Evolutionary conservation across 306 rosid genomes (phyloP), one percentile per base, ranked within the genome.

Genomic region (Pueraria montana): DNA sequence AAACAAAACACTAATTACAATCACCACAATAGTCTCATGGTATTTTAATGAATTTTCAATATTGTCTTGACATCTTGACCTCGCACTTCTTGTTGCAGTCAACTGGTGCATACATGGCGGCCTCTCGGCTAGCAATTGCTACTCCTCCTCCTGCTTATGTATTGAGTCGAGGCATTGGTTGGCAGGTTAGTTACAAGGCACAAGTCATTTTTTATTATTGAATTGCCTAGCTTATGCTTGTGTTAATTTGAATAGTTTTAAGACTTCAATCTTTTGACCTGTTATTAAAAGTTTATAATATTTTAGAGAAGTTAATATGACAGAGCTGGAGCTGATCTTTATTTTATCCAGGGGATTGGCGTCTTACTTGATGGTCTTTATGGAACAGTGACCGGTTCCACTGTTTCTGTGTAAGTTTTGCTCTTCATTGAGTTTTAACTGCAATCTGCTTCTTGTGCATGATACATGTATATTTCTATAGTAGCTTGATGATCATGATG

Each of bases 131-230:
- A 87, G 99, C 99, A 0, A 96, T 93, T 48, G 99, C 99, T 34
- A 96, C 99, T 40, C 99, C 99, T 48, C 99, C 99, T 71, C 99
- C 99, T 50, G 97, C 99, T 65, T 91, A 93, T 80, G 99, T 96
- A 65, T 87, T 96, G 89, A 96, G 99, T 88, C 91, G 99, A 62
- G 99, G 99, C 85, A 96, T 96, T 46, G 99, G 99, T 65, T 96
- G 99, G 99, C 99, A 96, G 96, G 99, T 96, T 55, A 85, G 81
- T 34, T 34, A 34, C 40, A 34, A 34, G 40, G 40, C 40, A 34
- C 40, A 5, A 5, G 40, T 30, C 82, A 46, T 11, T 81, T 12
- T 34, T 10, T 23, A 32, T 18, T 58, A 14, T 67, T 42, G 42
- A 74, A 43, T 59, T 48, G 62, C 24, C n/a, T 36, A 43, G 36